Percentiles rank a stretch among this genome's conserved stretches.
Evolutionary conservation across 75 land plant genomes (phyloP).

Genomic region (Larix kaempferi): DNA sequence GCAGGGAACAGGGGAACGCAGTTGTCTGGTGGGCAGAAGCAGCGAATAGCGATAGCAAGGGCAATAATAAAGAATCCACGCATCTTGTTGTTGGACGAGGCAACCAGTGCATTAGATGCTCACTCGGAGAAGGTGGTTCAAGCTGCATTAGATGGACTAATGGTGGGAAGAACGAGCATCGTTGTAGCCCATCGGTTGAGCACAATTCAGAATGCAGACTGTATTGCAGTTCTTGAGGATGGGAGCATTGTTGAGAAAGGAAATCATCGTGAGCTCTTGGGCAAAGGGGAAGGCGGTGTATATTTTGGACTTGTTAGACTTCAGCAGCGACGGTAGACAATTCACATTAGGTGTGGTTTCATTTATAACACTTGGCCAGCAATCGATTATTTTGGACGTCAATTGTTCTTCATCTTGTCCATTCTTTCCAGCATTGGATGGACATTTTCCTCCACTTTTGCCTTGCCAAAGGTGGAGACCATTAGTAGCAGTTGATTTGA

Average conservation of each 20-base stretch:
- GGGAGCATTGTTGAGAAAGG: constrained; percentile 59
- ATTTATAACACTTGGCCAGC: too few relatives aligned
- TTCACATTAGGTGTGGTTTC: too few relatives aligned
- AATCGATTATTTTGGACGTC: too few relatives aligned
- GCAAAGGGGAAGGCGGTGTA: constrained; percentile 49
- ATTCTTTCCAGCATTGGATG: too few relatives aligned
- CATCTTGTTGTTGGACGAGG: constrained; percentile 49
- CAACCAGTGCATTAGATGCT: constrained; percentile 60
- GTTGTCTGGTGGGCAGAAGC: constrained; percentile 48
- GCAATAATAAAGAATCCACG: constrained; percentile 30
- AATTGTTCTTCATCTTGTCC: too few relatives aligned
- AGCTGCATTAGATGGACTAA: constrained; percentile 32
- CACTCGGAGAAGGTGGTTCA: constrained; percentile 58
- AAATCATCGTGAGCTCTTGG: constrained; percentile 37
- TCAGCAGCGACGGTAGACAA: too few relatives aligned
- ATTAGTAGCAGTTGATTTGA: too few relatives aligned
- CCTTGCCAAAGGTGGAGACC: too few relatives aligned
- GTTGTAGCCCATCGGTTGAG: constrained; percentile 68
- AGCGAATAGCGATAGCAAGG: constrained; percentile 31
- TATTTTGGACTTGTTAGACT: constrained; percentile 28
- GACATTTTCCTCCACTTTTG: too few relatives aligned
- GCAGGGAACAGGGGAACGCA: constrained; percentile 63
- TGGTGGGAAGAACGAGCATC: constrained; percentile 41
- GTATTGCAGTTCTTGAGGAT: constrained; percentile 56
- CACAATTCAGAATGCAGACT: constrained; percentile 58